Conservation (phyloP, 2,329 filamentous ascomycete genomes). For the Mariannaea sp. region DNA sequence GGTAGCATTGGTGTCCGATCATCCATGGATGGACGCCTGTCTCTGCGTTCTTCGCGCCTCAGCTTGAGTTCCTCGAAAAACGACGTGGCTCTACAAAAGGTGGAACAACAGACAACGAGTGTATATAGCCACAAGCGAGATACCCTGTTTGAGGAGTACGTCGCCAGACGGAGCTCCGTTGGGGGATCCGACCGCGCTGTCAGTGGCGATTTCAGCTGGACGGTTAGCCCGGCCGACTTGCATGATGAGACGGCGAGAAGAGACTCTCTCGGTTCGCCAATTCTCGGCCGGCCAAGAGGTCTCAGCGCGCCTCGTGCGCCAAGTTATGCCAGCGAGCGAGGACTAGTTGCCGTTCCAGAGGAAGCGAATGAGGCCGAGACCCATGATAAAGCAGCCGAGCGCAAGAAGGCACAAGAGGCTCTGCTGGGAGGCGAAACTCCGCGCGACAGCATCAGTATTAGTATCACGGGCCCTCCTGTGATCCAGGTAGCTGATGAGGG, state of each 20-base stretch:
- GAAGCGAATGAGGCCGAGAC: constrained; percentile 40
- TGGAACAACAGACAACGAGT: constrained; percentile 35
- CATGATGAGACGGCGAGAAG: constrained; percentile 10
- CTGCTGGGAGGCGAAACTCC: constrained; percentile 36
- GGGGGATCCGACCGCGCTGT: constrained; percentile 33
- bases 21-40: constrained; percentile 38
- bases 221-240: constrained; percentile 13
- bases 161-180: constrained; percentile 42
- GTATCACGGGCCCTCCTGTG: constrained; percentile 22
- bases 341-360: constrained; percentile 47
- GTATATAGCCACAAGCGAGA: constrained; percentile 53
- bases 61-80: constrained; percentile 37
- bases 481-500: constrained; percentile 36
- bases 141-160: constrained; percentile 54
- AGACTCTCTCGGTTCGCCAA: constrained; percentile 11
- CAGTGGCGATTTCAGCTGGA: constrained; percentile 42
- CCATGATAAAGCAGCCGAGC: constrained; percentile 23
- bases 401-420: constrained; percentile 37
- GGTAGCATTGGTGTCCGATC: constrained; percentile 22
- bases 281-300: constrained; percentile 32
- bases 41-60: constrained; percentile 36
- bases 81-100: constrained; percentile 30
- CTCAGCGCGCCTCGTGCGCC: constrained; percentile 37
- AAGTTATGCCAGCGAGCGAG: constrained; percentile 46
- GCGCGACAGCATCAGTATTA: constrained; percentile 27